Percentiles rank a stretch among this genome's conserved stretches.
Conservation (phyloP, 164 flowering plant species). For the Tetracentron sinense region DNA sequence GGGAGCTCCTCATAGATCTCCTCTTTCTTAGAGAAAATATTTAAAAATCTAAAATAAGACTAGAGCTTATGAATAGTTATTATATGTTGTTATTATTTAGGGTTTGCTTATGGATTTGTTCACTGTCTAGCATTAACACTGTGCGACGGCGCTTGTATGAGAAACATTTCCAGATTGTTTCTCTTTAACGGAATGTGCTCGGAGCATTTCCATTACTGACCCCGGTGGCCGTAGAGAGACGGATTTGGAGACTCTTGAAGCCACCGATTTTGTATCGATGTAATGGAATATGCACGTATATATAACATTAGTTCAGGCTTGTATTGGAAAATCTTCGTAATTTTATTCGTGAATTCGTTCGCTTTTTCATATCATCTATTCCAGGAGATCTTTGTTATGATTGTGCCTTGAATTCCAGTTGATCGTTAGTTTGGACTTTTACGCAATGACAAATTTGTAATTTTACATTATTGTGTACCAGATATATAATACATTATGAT, state of each 20-base stretch:
- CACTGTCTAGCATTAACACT: neutral
- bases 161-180: slow-evolving; percentile 1
- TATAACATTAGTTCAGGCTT: slow-evolving; percentile 7
- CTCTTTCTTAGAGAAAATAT: slow-evolving; percentile 42
- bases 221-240: slow-evolving; percentile 23
- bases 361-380: no score
- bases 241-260: neutral
- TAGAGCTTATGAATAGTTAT: neutral
- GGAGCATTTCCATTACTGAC: slow-evolving; percentile 32
- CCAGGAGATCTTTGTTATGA: no score
- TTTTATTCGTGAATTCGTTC: no score
- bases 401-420: no score
- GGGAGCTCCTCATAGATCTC: slow-evolving; percentile 90
- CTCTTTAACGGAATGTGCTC: slow-evolving; percentile 7
- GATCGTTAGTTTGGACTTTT: no score
- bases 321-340: no score
- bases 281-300: slow-evolving; percentile 30
- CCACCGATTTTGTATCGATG: slow-evolving; percentile 41
- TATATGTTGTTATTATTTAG: neutral
- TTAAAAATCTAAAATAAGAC: neutral
- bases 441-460: no score
- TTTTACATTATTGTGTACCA: no score
- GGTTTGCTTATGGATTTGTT: slow-evolving; percentile 7
- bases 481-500: no score
- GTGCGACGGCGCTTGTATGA: neutral